Base-by-base conservation (phyloP, 176 grass and related monocot genomes). In the Cymbopogon citratus region DNA sequence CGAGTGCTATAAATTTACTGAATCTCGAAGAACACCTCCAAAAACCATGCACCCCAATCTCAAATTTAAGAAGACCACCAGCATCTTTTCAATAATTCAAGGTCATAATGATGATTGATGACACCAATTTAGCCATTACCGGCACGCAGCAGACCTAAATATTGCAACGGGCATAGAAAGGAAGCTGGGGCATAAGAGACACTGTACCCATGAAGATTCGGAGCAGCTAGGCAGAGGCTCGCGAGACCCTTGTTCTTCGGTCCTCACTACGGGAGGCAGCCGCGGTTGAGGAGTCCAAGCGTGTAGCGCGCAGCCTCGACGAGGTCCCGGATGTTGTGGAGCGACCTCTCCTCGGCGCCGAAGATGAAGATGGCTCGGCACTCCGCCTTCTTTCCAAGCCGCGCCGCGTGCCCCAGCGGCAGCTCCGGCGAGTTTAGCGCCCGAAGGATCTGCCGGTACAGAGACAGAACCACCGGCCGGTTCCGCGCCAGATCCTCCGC, bases 321-420 rank as follows among this genome's bases (percentile, higher is more conserved):
- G 79, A 98, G 83, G 66, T 98, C 91, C 11, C 76, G 71, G 46
- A 93, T 98, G 81, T 95, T 95, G 87, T 95, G 95, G 26, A 95
- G 25, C 25, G 90, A 98, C 61, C 79, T 75, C 79, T 95, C 96
- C 85, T 93, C 92, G 2, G 92, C 85, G 13, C 87, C 92, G 65
- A 95, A 98, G 65, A 95, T 12, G 91, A 95, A 95, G 33, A 98
- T 90, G 62, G 86, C 76, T 60, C 76, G 88, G 73, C 90, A 91
- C 78, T 98, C 89, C 52, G 92, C 88, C 87, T 98, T 98, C 89
- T 98, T 98, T 0, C 87, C 76, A 19, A 95, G 85, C 34, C 87
- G 81, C 43, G 96, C 90, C 7, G 87, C 88, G 76, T 88, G 77
- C 14, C 86, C 90, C 54, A 98, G 73, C 16, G 88, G 86, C 65